Conservation (phyloP, 2,329 filamentous ascomycete genomes). For the Fusarium sp. region DNA sequence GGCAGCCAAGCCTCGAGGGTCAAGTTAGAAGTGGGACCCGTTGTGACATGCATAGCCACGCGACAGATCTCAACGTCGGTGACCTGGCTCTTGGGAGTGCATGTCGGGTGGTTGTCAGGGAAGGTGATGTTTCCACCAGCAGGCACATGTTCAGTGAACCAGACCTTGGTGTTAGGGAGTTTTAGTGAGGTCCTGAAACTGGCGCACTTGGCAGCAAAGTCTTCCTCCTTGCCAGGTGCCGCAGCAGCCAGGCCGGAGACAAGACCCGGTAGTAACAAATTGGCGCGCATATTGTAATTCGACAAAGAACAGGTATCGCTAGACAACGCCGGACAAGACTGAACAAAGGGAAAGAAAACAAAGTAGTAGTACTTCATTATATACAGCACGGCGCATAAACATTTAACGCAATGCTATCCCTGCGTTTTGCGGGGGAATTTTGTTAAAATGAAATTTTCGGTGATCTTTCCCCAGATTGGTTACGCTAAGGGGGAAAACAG, state of each 20-base stretch:
- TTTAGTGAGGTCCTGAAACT: conserved; percentile 23
- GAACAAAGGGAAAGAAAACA: background rate
- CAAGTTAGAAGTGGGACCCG: conserved; percentile 31
- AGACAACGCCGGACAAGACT: background rate
- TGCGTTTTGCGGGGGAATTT: background rate
- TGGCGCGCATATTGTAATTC: conserved; percentile 15
- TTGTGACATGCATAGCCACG: conserved; percentile 32
- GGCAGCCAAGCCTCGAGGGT: conserved; percentile 61
- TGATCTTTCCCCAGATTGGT: conserved; percentile 13
- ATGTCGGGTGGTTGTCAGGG: conserved; percentile 31
- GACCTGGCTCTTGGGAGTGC: conserved; percentile 25
- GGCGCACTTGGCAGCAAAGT: conserved; percentile 33
- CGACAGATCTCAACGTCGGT: conserved; percentile 35
- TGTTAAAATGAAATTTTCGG: background rate
- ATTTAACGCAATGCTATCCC: background rate
- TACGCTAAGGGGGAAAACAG: background rate
- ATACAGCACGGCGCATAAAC: conserved; percentile 22
- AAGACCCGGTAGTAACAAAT: conserved; percentile 12
- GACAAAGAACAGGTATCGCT: background rate
- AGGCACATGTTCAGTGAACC: conserved; percentile 36
- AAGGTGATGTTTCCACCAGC: conserved; percentile 30
- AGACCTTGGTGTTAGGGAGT: conserved; percentile 33
- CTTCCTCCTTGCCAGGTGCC: conserved; percentile 1
- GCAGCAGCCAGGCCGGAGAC: conserved; percentile 19
- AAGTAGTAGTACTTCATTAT: conserved; percentile 1